A percentile compares a stretch with the other conserved stretches of the same genome.
Conservation (phyloP, 2,329 filamentous ascomycete genomes). For the Sclerotinia trifoliorum region DNA sequence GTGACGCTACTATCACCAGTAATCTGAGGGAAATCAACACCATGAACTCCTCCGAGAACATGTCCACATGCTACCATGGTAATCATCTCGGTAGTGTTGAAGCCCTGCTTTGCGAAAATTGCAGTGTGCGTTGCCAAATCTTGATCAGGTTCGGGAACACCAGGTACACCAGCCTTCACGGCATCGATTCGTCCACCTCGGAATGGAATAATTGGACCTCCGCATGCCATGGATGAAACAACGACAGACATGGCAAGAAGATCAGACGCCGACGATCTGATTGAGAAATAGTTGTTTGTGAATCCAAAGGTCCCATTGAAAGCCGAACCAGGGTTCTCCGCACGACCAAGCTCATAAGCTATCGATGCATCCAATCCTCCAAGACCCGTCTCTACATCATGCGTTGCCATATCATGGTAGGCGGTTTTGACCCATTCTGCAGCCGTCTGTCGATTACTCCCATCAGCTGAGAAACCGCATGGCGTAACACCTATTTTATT, state of each 20-base stretch:
- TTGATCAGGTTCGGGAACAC: conserved; percentile 30
- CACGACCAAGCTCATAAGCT: conserved; percentile 27
- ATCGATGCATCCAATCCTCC: conserved; percentile 54
- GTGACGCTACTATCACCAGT: not conserved
- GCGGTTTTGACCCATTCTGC: conserved; percentile 60
- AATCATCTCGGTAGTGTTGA: conserved; percentile 32
- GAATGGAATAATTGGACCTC: conserved; percentile 22
- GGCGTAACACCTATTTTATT: conserved; percentile 1
- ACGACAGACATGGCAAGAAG: conserved; percentile 25
- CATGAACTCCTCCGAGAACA: conserved; percentile 29
- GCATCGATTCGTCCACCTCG: conserved; percentile 33
- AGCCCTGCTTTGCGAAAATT: conserved; percentile 32
- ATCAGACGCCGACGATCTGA: conserved; percentile 25
- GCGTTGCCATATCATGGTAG: conserved; percentile 61
- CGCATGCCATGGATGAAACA: not conserved
- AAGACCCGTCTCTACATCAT: conserved; percentile 40
- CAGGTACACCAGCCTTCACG: conserved; percentile 26
- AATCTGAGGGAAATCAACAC: conserved; percentile 14
- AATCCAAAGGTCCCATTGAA: not conserved
- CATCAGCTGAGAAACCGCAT: not conserved
- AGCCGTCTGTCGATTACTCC: conserved; percentile 21
- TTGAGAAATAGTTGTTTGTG: not conserved
- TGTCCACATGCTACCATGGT: conserved; percentile 29
- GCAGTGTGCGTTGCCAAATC: conserved; percentile 22
- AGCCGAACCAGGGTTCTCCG: conserved; percentile 50